Percentiles rank a stretch among this genome's conserved stretches.
These are phyloP conservation scores for Microstroma glucosiphilum DNA, from an alignment of 1,284 basidiomycete genomes.

Conservation along the genomic window DNA sequence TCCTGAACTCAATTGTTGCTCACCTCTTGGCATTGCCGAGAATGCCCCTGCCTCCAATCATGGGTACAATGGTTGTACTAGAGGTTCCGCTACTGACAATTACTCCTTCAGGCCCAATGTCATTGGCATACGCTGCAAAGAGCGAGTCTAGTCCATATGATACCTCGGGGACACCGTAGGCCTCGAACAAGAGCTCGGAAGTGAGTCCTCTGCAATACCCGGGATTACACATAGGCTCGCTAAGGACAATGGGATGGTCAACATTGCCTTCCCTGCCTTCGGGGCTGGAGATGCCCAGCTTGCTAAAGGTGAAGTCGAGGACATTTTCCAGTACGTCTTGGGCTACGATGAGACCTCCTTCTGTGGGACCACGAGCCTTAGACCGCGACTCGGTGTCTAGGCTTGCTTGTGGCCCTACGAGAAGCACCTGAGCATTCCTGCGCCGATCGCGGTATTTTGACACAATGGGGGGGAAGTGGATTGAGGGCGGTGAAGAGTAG, in stretches of 20 bases:
- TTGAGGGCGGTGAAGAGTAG: conserved; percentile 17
- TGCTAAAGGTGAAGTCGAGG: conserved; percentile 82
- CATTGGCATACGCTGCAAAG: conserved; percentile 70
- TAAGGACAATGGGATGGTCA: conserved; percentile 87
- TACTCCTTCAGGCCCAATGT: conserved; percentile 33
- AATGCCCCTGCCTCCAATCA: conserved; percentile 34
- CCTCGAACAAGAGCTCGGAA: conserved; percentile 93
- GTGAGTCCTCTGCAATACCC: conserved; percentile 81
- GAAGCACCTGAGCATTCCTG: conserved; percentile 29
- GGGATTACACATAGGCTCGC: conserved; percentile 82
- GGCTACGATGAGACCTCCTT: conserved; percentile 44
- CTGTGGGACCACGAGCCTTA: conserved; percentile 40
- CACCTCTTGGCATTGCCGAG: conserved; percentile 40
- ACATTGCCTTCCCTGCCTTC: conserved; percentile 54
- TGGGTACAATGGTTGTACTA: conserved; percentile 42
- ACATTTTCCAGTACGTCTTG: conserved; percentile 70
- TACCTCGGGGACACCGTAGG: conserved; percentile 78
- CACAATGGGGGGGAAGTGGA: conserved; percentile 42
- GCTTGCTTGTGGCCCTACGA: conserved; percentile 45
- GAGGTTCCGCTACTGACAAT: conserved; percentile 37
- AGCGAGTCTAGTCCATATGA: conserved; percentile 84
- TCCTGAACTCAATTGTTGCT: conserved; percentile 59
- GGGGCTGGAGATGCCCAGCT: conserved; percentile 72
- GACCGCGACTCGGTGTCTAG: conserved; percentile 37
- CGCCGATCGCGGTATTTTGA: conserved; percentile 45